A percentile compares a stretch with the other conserved stretches of the same genome.
Conservation (phyloP, 2,329 filamentous ascomycete species). For the Falciphora oryzae region DNA sequence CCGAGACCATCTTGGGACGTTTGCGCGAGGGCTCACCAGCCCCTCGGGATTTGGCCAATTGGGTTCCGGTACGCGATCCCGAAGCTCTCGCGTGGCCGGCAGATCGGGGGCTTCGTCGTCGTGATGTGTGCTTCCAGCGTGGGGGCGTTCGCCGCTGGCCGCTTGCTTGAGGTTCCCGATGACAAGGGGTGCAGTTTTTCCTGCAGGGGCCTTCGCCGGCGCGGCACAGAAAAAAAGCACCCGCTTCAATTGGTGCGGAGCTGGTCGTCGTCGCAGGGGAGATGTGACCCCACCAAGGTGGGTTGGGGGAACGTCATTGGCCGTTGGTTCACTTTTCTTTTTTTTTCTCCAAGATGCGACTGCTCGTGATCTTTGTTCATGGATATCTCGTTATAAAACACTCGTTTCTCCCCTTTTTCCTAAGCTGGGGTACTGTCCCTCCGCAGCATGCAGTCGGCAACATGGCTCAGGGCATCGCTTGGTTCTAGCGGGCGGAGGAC, state of each 20-base stretch:
- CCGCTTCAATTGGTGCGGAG: not conserved
- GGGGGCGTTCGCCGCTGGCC: too few relatives aligned
- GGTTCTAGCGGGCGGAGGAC: conserved; percentile 3
- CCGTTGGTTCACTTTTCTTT: not conserved
- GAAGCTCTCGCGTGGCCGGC: not conserved
- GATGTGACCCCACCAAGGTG: not conserved
- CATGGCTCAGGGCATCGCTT: conserved; percentile 5
- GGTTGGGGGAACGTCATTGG: not conserved
- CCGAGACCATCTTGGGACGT: conserved; percentile 27
- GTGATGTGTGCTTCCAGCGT: too few relatives aligned
- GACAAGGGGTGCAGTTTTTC: not conserved
- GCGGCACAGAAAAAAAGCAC: too few relatives aligned
- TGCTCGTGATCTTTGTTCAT: not conserved
- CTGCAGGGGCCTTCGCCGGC: not conserved
- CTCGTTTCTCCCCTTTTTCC: not conserved
- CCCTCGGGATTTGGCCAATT: not conserved
- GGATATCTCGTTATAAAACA: not conserved
- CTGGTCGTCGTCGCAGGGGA: not conserved
- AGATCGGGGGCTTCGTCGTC: not conserved
- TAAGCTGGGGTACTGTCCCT: not conserved
- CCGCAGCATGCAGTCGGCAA: conserved; percentile 1
- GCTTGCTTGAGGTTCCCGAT: not conserved
- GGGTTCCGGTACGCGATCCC: not conserved
- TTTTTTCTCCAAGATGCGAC: not conserved
- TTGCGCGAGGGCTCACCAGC: not conserved